Percentiles rank a stretch among this genome's conserved stretches.
Evolutionary conservation across 75 land plant species (phyloP).

Genomic region (Pinus tabuliformis): DNA sequence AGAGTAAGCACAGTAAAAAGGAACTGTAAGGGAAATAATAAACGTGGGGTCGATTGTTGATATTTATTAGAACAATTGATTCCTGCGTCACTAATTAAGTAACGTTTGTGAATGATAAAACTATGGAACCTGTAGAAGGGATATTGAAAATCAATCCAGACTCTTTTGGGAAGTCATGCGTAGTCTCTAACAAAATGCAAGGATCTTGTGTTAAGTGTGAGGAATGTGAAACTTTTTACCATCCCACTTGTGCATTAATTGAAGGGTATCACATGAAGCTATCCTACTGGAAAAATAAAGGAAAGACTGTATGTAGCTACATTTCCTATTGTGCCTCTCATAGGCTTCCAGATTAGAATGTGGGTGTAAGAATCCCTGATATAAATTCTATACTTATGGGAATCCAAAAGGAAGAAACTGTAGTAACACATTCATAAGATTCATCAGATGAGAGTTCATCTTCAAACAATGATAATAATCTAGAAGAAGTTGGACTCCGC

Average conservation of each 20-base stretch:
- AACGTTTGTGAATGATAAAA: constrained; percentile 59
- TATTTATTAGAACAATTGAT: no score
- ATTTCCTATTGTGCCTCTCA: neutral
- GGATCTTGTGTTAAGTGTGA: constrained; percentile 84
- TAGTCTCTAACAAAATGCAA: constrained; percentile 82
- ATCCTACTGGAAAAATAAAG: neutral
- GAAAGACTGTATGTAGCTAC: neutral
- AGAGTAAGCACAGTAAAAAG: no score
- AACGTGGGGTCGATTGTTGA: no score
- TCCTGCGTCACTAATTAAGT: constrained; percentile 46
- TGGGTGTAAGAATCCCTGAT: no score
- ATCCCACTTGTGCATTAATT: constrained; percentile 92
- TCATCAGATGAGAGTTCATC: no score
- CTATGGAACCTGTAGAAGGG: constrained; percentile 94
- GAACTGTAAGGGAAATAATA: no score
- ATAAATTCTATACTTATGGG: no score
- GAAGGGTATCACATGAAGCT: constrained; percentile 93
- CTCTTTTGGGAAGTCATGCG: constrained; percentile 69
- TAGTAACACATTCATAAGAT: no score
- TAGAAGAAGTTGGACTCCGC: no score
- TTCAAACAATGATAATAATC: no score
- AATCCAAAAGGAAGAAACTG: neutral
- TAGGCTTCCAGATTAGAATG: neutral
- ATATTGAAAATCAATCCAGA: constrained; percentile 54
- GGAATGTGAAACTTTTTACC: constrained; percentile 69